phyloP scores from a whole-genome alignment of 768 basidiomycete species.

The Infundibulicybe gibba region DNA sequence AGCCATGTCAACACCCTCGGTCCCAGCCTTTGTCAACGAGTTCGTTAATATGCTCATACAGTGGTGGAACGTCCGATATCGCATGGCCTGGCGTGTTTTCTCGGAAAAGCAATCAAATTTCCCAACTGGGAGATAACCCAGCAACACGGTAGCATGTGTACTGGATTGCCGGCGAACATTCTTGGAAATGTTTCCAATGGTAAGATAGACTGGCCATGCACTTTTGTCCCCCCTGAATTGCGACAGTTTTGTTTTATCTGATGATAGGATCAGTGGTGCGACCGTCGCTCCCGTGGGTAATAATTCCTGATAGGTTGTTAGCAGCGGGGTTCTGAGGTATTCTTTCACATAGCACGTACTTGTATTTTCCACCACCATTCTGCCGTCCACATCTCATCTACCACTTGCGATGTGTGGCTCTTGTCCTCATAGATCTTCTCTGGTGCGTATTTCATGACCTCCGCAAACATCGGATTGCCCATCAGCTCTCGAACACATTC shows the following conservation, averaged over 20 bases:
- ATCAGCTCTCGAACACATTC: conserved; percentile 21
- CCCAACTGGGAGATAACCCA: conserved; percentile 29
- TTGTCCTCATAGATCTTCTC: conserved; percentile 18
- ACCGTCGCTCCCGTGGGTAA: conserved; percentile 12
- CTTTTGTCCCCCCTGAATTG: conserved; percentile 24
- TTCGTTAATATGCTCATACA: conserved; percentile 22
- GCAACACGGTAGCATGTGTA: conserved; percentile 19
- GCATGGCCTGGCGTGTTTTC: conserved; percentile 7
- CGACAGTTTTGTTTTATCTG: conserved; percentile 17
- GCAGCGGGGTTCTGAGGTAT: background rate
- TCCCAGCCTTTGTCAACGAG: conserved; percentile 24
- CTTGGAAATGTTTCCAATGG: conserved; percentile 29
- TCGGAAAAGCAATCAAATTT: conserved; percentile 22
- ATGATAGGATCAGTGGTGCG: conserved; percentile 25
- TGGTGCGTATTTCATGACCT: conserved; percentile 19
- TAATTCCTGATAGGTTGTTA: background rate
- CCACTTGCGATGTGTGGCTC: conserved; percentile 9
- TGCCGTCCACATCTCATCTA: background rate
- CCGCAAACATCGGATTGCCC: conserved; percentile 23
- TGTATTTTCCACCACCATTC: conserved; percentile 22
- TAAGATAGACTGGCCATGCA: conserved; percentile 33
- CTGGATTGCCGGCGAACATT: conserved; percentile 15
- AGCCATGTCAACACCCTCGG: conserved; percentile 27
- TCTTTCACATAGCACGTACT: conserved; percentile 5
- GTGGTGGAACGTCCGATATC: conserved; percentile 27